Evolutionary conservation across 2,329 filamentous ascomycete species (phyloP), one percentile per base, ranked within the genome.

Genomic region (Exutisphaerella laricina): DNA sequence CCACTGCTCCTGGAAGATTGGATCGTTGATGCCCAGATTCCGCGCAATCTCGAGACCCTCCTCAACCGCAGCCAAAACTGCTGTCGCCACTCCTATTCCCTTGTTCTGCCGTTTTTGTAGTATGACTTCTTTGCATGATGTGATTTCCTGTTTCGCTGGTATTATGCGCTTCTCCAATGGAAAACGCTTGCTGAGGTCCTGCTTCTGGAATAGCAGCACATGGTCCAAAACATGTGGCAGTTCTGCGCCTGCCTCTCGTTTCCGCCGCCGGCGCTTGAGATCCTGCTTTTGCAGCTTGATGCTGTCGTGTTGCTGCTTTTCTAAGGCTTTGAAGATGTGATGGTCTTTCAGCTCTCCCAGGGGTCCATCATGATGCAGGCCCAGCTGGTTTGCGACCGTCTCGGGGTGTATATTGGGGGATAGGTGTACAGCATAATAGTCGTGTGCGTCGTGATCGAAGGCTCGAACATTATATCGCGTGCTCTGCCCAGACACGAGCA

Each of bases 1-100:
- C 92, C 92, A 98, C 67, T 98, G 92, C 43, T 94, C 84, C 30
- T 77, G 73, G 67, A 97, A 98, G 39, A 94, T 94, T 13, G 92
- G 92, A 59, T 98, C 92, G 22, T 71, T 66, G 51, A 98, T 97
- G 10, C 73, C 72, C n/a, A 98, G 72, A 2, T 73, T 70, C 38
- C 73, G 66, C 53, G 81, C 81, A 34, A 94, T 69, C 4, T 74
- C 66, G 36, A 75, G 65, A 54, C 84, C 81, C 48, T 74, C 70
- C 47, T 74, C 64, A 17, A 83, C 68, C 3, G 79, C 78, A 26
- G 41, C 35, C 42, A 46, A 39, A 26, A 45, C 40, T 13, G 39
- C 39, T 22, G 45, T 20, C 16, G 33, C 13, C 10, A 28, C 10
- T 3, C 30, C 39, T 8, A 39, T 16, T 10, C 13, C 29, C 12